phyloP scores from a whole-genome alignment of 345 rosid species.

The Noccaea caerulescens region DNA sequence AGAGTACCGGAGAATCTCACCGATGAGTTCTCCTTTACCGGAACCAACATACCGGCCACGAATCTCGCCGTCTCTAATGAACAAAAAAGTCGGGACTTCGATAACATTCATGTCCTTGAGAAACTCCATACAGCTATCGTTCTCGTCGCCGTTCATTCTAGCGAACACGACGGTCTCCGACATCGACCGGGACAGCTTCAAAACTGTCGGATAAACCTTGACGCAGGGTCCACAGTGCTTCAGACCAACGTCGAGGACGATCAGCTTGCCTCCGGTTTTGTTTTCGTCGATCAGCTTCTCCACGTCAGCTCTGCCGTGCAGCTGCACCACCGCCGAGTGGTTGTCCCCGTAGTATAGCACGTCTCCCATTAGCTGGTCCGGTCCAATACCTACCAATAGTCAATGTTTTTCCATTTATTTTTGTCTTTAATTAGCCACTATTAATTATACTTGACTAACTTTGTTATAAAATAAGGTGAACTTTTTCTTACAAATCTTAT shows the following conservation, averaged over 20 bases:
- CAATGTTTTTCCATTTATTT: constrained; percentile 5
- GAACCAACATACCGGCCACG: constrained; percentile 89
- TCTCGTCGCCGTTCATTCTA: constrained; percentile 95
- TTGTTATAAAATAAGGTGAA: neutral
- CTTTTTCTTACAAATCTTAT: neutral
- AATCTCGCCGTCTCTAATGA: constrained; percentile 76
- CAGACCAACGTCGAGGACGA: constrained; percentile 87
- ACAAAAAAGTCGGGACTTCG: constrained; percentile 87
- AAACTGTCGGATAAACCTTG: constrained; percentile 88
- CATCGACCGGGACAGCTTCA: constrained; percentile 82
- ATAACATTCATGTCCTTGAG: constrained; percentile 82
- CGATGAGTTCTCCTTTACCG: constrained; percentile 93
- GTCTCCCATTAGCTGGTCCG: constrained; percentile 79
- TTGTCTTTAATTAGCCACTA: neutral
- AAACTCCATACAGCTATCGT: constrained; percentile 89
- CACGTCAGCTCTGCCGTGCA: constrained; percentile 72
- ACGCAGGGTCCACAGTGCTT: constrained; percentile 96
- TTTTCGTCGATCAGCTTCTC: constrained; percentile 77
- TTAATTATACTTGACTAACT: neutral
- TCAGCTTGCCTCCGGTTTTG: constrained; percentile 64
- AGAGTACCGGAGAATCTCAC: constrained; percentile 87
- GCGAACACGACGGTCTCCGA: constrained; percentile 73
- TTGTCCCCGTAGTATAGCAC: constrained; percentile 94
- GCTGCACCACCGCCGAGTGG: constrained; percentile 81
- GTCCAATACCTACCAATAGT: constrained; percentile 58